A percentile compares a stretch with the other conserved stretches of the same genome.
Conservation (phyloP, 306 rosid species). For the Citrullus colocynthis region DNA sequence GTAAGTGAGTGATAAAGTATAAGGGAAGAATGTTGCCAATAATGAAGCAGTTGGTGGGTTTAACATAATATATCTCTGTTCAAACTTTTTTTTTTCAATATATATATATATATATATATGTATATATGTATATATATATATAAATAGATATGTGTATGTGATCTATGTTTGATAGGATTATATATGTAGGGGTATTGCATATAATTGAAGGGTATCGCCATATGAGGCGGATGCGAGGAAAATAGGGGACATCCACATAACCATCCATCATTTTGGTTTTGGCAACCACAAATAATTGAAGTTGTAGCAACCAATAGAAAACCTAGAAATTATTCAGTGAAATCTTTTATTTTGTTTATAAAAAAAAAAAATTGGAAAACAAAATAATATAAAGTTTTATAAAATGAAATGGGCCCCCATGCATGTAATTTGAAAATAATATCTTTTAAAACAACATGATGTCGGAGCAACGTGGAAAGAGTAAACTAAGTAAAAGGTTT, state of each 20-base stretch:
- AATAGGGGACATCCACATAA: slow-evolving; percentile 26
- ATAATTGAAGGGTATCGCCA: slow-evolving; percentile 8
- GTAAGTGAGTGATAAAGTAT: neutral
- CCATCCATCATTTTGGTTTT: slow-evolving; percentile 33
- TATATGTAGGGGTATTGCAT: neutral
- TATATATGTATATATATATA: too few relatives aligned
- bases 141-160: too few relatives aligned
- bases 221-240: slow-evolving; percentile 22
- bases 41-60: slow-evolving; percentile 9
- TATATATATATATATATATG: too few relatives aligned
- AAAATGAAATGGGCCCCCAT: neutral
- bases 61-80: neutral
- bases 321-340: neutral
- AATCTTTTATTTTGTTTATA: too few relatives aligned
- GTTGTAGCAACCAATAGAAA: slow-evolving; percentile 19
- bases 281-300: slow-evolving; percentile 45
- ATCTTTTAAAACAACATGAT: neutral
- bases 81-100: too few relatives aligned
- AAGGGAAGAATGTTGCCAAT: slow-evolving; percentile 2
- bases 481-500: neutral
- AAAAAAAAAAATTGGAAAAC: too few relatives aligned
- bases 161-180: neutral
- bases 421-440: neutral
- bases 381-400: too few relatives aligned
- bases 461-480: slow-evolving; percentile 16